Percentiles rank a stretch among this genome's conserved stretches.
These are phyloP conservation scores for Paraphaeosphaeria minitans DNA, from an alignment of 2,329 filamentous ascomycete species.

Conservation along the genomic window DNA sequence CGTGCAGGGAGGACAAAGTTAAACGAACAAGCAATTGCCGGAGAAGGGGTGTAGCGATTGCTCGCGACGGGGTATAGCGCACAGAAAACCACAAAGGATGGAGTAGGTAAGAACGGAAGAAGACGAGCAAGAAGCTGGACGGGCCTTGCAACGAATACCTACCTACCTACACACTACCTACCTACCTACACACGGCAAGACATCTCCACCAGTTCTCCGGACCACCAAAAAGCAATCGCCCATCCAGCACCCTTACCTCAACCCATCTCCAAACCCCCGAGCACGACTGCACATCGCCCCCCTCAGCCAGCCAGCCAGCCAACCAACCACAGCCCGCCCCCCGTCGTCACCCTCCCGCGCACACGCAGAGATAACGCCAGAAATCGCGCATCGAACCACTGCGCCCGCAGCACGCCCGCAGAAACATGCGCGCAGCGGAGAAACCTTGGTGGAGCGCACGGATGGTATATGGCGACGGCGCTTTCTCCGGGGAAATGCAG, in stretches of 20 bases:
- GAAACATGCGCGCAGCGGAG: slow-evolving; percentile 3
- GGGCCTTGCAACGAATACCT: neutral
- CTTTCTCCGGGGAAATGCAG: slow-evolving; percentile 35
- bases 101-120: neutral
- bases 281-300: neutral
- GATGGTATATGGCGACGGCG: neutral
- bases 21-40: neutral
- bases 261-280: neutral
- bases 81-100: neutral
- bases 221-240: neutral
- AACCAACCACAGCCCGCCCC: neutral
- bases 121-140: neutral
- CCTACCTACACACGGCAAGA: neutral
- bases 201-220: slow-evolving; percentile 9
- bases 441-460: neutral
- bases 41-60: neutral
- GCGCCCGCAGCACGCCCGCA: slow-evolving; percentile 1
- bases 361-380: slow-evolving; percentile 1
- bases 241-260: neutral
- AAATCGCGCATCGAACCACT: neutral
- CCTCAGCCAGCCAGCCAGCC: neutral
- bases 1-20: neutral
- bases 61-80: slow-evolving; percentile 2
- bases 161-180: too few species aligned
- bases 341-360: neutral